phyloP scores from a whole-genome alignment of 306 rosid genomes.

The Styphnolobium japonicum region DNA sequence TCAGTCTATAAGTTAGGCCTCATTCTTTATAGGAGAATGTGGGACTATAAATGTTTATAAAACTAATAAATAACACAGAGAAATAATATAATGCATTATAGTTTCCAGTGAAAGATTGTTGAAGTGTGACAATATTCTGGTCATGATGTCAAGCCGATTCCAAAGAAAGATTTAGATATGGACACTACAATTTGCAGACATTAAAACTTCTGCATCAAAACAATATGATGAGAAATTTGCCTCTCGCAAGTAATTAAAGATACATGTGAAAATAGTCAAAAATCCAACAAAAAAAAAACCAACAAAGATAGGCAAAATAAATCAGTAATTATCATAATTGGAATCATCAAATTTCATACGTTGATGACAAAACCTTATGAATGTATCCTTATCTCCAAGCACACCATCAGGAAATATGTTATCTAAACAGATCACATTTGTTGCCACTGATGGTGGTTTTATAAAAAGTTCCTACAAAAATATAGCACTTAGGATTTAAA shows the following conservation, averaged over 20 bases:
- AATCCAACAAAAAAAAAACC: too few species aligned
- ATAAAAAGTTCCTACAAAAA: slow-evolving; percentile 56
- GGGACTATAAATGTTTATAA: slow-evolving; percentile 54
- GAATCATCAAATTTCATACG: slow-evolving; percentile 63
- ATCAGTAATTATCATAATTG: slow-evolving; percentile 49
- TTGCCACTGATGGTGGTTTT: slow-evolving; percentile 50
- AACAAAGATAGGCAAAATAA: not conserved
- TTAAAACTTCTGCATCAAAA: too few species aligned
- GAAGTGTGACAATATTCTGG: too few species aligned
- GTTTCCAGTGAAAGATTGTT: too few species aligned
- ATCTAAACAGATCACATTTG: slow-evolving; percentile 62
- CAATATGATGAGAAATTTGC: too few species aligned
- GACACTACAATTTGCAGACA: too few species aligned
- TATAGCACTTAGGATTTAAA: not conserved
- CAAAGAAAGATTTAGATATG: too few species aligned
- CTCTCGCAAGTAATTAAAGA: too few species aligned
- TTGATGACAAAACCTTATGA: slow-evolving; percentile 62
- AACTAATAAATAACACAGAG: too few species aligned
- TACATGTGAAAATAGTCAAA: too few species aligned
- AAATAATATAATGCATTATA: too few species aligned
- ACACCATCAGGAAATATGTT: slow-evolving; percentile 57
- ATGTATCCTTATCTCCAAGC: slow-evolving; percentile 63
- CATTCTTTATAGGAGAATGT: slow-evolving; percentile 72
- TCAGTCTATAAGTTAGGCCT: slow-evolving; percentile 65
- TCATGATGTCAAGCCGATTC: too few species aligned